phyloP scores from a whole-genome alignment of 1,284 basidiomycete genomes.

The Sporisorium iseilematis-ciliati region DNA sequence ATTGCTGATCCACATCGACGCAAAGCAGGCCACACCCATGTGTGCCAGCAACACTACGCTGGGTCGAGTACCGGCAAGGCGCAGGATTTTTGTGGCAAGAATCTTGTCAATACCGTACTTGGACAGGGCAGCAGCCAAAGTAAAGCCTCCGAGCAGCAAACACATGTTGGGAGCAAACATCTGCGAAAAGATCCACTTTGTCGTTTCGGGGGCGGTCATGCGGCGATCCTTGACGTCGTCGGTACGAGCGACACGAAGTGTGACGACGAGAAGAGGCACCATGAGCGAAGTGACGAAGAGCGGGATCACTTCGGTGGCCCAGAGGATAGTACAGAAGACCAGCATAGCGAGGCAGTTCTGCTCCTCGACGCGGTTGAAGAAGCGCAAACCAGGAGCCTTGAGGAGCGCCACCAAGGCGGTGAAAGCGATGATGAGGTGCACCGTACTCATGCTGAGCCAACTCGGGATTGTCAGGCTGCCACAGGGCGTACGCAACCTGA shows the following conservation, averaged over 20 bases:
- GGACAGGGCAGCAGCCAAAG: slow-evolving; percentile 93
- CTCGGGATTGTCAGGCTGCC: slow-evolving; percentile 54
- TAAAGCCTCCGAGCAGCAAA: slow-evolving; percentile 84
- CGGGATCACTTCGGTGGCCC: slow-evolving; percentile 97
- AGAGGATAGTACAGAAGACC: slow-evolving; percentile 90
- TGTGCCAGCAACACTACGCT: slow-evolving; percentile 89
- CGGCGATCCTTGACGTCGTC: slow-evolving; percentile 75
- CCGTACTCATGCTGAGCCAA: slow-evolving; percentile 64
- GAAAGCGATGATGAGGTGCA: slow-evolving; percentile 65
- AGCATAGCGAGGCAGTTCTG: slow-evolving; percentile 93
- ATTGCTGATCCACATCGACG: slow-evolving; percentile 99
- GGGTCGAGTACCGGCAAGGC: slow-evolving; percentile 88
- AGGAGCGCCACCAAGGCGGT: slow-evolving; percentile 59
- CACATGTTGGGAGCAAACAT: slow-evolving; percentile 90
- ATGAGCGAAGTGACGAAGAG: slow-evolving; percentile 94
- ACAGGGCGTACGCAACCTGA: slow-evolving; percentile 53
- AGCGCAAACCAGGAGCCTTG: slow-evolving; percentile 64
- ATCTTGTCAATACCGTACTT: slow-evolving; percentile 95
- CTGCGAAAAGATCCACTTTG: slow-evolving; percentile 79
- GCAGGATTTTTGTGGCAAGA: slow-evolving; percentile 90
- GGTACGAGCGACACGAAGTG: slow-evolving; percentile 82
- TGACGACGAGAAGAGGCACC: slow-evolving; percentile 90
- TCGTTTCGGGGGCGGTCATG: slow-evolving; percentile 79
- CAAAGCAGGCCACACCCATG: slow-evolving; percentile 97
- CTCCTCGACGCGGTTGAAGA: slow-evolving; percentile 78